Evolutionary conservation across 169 alveolate species (phyloP), one percentile per base, ranked within the genome.

Genomic region (Toxoplasma gondii): DNA sequence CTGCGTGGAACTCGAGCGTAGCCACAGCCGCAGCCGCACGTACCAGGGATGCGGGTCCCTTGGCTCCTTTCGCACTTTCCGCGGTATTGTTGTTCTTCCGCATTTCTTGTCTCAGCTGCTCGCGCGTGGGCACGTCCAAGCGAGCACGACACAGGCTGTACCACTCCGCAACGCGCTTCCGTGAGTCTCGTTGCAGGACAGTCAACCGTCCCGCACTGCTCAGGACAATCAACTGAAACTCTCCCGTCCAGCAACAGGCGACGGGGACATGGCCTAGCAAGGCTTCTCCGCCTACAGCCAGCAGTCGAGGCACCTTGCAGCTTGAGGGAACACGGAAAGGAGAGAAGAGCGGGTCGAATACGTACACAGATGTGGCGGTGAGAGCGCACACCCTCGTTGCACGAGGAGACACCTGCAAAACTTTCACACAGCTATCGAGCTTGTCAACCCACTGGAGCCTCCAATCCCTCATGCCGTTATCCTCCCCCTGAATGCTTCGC

Each of bases 221-320:
- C 39, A 82, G 29, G 34, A 82, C 41, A 17, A 82, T 29, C 19
- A 82, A 67, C 90, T 82, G 90, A 36, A 24, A 43, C 41, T 39
- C 54, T 9, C 41, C 67, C 67, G 67, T 45, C 90, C 90, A 82
- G 69, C 90, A 82, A 43, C 58, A 82, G 31, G 90, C 67, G 0
- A 78, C 87, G 41, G 90, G 90, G 58, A 36, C 67, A 16, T 82
- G 90, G 31, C 54, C 69, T 22, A 82, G 90, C 90, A 82, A 43
- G 38, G 90, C 90, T 41, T 82, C 90, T 29, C 69, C 67, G 39
- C 90, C 90, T 16, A 82, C n/a, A 45, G 67, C 67, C 38, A 82
- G 31, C 34, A 82, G 90, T 17, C 69, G 54, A 49, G 90, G 41
- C 90, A 82, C 49, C 31, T 44, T 39, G 39, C 49, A n/a, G 90